These are phyloP conservation scores for Diplogelasinospora grovesii DNA, from an alignment of 495 filamentous ascomycete genomes.

Conservation along the genomic window DNA sequence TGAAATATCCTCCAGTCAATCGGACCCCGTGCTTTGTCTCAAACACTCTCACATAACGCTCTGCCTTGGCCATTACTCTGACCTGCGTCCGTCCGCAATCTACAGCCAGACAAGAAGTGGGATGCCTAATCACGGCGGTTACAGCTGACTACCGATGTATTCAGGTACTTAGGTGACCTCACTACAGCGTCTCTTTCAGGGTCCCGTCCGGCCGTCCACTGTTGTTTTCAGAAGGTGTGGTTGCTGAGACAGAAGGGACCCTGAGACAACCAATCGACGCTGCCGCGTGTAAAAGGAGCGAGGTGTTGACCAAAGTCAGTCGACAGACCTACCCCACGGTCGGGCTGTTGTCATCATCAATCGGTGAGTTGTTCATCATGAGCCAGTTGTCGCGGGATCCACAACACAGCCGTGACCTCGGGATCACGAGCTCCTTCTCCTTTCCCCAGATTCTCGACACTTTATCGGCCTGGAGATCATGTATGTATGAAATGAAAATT, in stretches of 20 bases:
- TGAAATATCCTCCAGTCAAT: not conserved
- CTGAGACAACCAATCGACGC: conserved; percentile 7
- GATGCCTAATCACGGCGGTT: no score
- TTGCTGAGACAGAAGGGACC: conserved; percentile 11
- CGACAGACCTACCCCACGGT: not conserved
- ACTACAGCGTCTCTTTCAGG: no score
- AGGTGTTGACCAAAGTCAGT: conserved; percentile 1
- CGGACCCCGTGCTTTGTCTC: not conserved
- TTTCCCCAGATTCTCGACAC: conserved; percentile 7
- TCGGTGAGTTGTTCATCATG: not conserved
- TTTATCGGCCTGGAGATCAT: not conserved
- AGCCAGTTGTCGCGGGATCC: not conserved
- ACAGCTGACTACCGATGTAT: no score
- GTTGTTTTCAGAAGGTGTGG: conserved; percentile 12
- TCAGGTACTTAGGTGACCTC: no score
- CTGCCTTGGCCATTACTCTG: no score
- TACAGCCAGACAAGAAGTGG: no score
- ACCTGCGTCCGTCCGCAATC: no score
- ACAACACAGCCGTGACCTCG: conserved; percentile 2
- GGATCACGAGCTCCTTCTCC: conserved; percentile 7
- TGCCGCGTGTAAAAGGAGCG: conserved; percentile 12
- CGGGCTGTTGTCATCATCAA: conserved; percentile 4
- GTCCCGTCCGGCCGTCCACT: no score
- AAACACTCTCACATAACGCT: not conserved
- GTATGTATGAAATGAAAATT: no score